Conservation (phyloP, 805 yeast genomes). For the Candida ovalis region DNA sequence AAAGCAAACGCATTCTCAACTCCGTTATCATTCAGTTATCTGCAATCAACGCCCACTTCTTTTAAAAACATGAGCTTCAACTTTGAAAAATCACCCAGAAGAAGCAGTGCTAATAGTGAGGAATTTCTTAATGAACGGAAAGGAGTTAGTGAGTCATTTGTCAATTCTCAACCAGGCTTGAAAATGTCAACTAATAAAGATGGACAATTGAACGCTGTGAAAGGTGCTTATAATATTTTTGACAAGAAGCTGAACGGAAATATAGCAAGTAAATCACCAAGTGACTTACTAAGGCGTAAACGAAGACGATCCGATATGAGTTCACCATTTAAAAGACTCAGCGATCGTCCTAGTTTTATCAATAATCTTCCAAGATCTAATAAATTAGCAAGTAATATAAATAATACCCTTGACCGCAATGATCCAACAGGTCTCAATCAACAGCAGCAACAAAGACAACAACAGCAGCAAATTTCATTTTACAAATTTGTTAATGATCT, state of each 20-base stretch:
- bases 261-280: slow-evolving; percentile 1
- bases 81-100: slow-evolving; percentile 2
- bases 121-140: slow-evolving; percentile 4
- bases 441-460: neutral
- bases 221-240: slow-evolving; percentile 29
- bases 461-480: neutral
- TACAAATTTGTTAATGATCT: slow-evolving; percentile 11
- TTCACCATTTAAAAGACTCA: slow-evolving; percentile 1
- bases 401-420: neutral
- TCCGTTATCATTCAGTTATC: neutral
- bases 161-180: slow-evolving; percentile 22
- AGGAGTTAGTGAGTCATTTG: slow-evolving; percentile 20
- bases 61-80: slow-evolving; percentile 8
- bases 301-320: slow-evolving; percentile 14
- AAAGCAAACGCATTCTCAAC: slow-evolving; percentile 5
- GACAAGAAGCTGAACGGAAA: slow-evolving; percentile 11
- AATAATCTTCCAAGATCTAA: neutral
- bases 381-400: neutral
- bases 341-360: neutral
- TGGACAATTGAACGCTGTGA: slow-evolving; percentile 25
- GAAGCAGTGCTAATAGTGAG: neutral
- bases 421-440: too few relatives aligned
- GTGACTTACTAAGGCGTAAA: slow-evolving; percentile 9
- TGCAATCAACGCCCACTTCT: slow-evolving; percentile 11
- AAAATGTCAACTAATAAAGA: slow-evolving; percentile 15